Evolutionary conservation across 2,329 filamentous ascomycete species (phyloP).

Genomic region (Curvularia spicifera): DNA sequence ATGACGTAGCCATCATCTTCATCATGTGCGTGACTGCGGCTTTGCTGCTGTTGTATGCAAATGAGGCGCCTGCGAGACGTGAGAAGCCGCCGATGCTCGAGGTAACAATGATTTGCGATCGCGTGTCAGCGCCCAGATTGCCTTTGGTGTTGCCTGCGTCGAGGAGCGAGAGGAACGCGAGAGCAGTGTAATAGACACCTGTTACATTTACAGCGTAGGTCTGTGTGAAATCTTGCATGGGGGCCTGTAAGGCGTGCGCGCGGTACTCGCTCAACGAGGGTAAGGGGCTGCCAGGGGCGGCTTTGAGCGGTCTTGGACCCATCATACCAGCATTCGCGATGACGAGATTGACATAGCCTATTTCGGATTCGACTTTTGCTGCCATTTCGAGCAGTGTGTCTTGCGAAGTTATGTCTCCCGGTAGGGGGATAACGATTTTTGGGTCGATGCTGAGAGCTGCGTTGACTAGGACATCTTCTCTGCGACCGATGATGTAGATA

Average conservation of each 20-base stretch:
- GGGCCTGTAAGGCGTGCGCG: constrained; percentile 26
- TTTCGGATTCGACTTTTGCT: constrained; percentile 17
- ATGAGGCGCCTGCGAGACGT: constrained; percentile 9
- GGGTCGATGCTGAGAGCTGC: constrained; percentile 22
- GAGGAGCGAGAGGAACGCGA: constrained; percentile 52
- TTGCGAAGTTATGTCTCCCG: constrained; percentile 29
- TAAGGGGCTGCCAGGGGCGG: constrained; percentile 10
- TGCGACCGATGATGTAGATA: constrained; percentile 32
- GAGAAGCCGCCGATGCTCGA: constrained; percentile 18
- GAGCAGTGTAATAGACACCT: constrained; percentile 50
- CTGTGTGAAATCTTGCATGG: constrained; percentile 39
- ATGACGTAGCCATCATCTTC: constrained; percentile 56
- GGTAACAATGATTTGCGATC: constrained; percentile 33
- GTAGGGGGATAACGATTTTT: constrained; percentile 24
- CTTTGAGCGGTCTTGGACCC: constrained; percentile 28
- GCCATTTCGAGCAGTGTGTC: constrained; percentile 21
- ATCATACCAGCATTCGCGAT: constrained; percentile 36
- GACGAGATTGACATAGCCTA: constrained; percentile 30
- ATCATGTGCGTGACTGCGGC: constrained; percentile 57
- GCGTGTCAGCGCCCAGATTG: constrained; percentile 17
- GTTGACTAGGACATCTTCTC: constrained; percentile 19
- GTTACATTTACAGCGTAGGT: constrained; percentile 52
- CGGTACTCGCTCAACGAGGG: constrained; percentile 26
- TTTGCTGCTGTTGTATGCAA: constrained; percentile 50
- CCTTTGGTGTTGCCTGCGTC: constrained; percentile 48